Conservation (phyloP, 1,284 basidiomycete species). For the Mycosarcoma maydis region DNA sequence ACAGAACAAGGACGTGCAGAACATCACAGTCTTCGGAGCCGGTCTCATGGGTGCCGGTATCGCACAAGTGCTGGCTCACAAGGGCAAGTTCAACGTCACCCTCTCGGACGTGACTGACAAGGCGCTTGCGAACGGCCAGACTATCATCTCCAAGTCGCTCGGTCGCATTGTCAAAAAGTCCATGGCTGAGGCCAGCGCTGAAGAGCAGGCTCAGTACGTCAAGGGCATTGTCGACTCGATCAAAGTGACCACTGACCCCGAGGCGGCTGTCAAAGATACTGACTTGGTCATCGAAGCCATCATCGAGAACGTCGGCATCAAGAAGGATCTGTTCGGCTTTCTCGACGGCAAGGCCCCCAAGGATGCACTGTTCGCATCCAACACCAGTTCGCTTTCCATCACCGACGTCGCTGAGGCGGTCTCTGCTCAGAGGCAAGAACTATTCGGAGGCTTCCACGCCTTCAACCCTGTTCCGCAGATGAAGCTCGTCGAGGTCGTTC, state of each 20-base stretch:
- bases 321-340: constrained; percentile 71
- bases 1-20: constrained; percentile 63
- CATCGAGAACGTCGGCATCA: constrained; percentile 72
- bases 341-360: constrained; percentile 70
- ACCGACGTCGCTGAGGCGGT: constrained; percentile 70
- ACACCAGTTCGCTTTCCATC: constrained; percentile 72
- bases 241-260: constrained; percentile 70
- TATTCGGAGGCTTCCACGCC: constrained; percentile 70
- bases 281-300: constrained; percentile 74
- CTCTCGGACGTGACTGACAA: constrained; percentile 67
- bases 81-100: constrained; percentile 67
- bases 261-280: constrained; percentile 69
- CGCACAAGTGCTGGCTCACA: constrained; percentile 65
- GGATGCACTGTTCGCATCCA: constrained; percentile 71
- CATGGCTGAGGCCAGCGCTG: constrained; percentile 69
- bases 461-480: constrained; percentile 71
- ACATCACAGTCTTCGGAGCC: constrained; percentile 66
- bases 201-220: constrained; percentile 66
- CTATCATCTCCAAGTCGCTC: constrained; percentile 72
- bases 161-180: constrained; percentile 71
- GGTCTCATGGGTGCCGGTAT: constrained; percentile 67
- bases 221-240: constrained; percentile 70
- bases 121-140: constrained; percentile 70
- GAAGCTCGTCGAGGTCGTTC: constrained; percentile 72
- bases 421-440: constrained; percentile 46